phyloP scores from a whole-genome alignment of 495 filamentous ascomycete species.

The Aspergillus avenaceus region DNA sequence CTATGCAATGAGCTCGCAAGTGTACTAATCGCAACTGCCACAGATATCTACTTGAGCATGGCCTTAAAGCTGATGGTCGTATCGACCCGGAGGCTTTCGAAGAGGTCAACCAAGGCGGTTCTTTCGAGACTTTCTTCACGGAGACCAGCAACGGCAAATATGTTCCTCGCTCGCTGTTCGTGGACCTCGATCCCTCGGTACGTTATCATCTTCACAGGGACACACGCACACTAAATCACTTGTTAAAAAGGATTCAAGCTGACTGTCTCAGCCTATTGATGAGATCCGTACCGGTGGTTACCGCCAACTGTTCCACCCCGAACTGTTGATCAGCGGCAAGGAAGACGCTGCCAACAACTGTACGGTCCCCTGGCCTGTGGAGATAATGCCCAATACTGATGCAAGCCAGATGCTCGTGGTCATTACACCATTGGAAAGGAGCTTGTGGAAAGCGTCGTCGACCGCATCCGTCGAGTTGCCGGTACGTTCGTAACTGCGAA shows the following conservation, averaged over 20 bases:
- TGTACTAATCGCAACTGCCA: slow-evolving; percentile 4
- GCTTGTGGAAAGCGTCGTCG: slow-evolving; percentile 76
- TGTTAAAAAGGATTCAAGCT: slow-evolving; percentile 6
- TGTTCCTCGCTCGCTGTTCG: slow-evolving; percentile 84
- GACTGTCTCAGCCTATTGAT: slow-evolving; percentile 63
- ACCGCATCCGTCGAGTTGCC: slow-evolving; percentile 78
- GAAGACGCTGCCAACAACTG: slow-evolving; percentile 95
- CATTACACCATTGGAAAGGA: slow-evolving; percentile 95
- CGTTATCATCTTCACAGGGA: slow-evolving; percentile 8
- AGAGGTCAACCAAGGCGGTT: slow-evolving; percentile 60
- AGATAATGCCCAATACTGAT: slow-evolving; percentile 20
- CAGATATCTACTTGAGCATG: slow-evolving; percentile 90
- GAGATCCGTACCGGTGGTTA: slow-evolving; percentile 83
- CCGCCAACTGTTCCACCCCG: slow-evolving; percentile 85
- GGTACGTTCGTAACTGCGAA: slow-evolving; percentile 41
- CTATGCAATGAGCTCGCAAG: not conserved
- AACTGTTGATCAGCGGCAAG: slow-evolving; percentile 83
- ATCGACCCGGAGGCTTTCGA: slow-evolving; percentile 57
- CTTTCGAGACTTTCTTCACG: slow-evolving; percentile 88
- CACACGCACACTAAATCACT: not conserved
- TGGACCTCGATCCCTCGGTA: slow-evolving; percentile 82
- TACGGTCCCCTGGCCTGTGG: slow-evolving; percentile 13
- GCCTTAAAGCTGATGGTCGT: slow-evolving; percentile 72
- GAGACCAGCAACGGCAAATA: slow-evolving; percentile 85
- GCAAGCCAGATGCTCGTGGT: slow-evolving; percentile 69